Base-by-base conservation (phyloP, 2,329 filamentous ascomycete genomes). In the Fusarium pseudoanthophilum region DNA sequence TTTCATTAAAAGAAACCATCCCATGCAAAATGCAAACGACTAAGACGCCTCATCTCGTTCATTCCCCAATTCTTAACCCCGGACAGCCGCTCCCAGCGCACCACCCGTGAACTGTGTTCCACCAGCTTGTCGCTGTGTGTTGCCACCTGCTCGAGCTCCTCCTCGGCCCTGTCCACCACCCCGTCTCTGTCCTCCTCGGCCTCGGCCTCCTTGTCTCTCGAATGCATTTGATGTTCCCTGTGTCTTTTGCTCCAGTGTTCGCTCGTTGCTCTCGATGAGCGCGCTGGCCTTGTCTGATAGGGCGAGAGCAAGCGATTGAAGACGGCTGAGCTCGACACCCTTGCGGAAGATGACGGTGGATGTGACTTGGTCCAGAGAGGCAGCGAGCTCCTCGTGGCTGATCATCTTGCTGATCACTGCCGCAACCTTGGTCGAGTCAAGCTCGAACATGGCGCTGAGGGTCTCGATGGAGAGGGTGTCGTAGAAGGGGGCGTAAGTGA, bases 341-440 rank as follows among this genome's bases (percentile, higher is more conserved):
- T 99, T 98, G 84, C 96, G 93, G 93, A 99, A 99, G 86, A 98
- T 96, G 84, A 99, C 94, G 58, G 94, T 97, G 77, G 93, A 92
- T 79, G 97, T 98, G 85, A 99, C 95, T 85, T 99, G 96, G 87
- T 99, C 97, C 34, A 99, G 91, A 42, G 96, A 97, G 48, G 96
- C 96, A 15, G 93, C 94, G 56, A 99, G 92, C 84, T 99, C 96
- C 85, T 99, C 96, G 87, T 99, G 96, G 79, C 95, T 97, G 83
- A 99, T 98, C 96, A 99, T 99, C 88, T 97, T 97, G 89, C 94
- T 97, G 80, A 99, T 91, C 63, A 99, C 92, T 40, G 96, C 95
- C n/a, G 93, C 88, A 58, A 98, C 95, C 89, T 98, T 98, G 85
- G 92, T 90, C 77, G 92, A 87, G 64, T 95, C 90, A 30, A 99